A percentile compares a stretch with the other conserved stretches of the same genome.
phyloP scores from a whole-genome alignment of 371 early-diverging fungal genomes.

The Mucor ambiguus region DNA sequence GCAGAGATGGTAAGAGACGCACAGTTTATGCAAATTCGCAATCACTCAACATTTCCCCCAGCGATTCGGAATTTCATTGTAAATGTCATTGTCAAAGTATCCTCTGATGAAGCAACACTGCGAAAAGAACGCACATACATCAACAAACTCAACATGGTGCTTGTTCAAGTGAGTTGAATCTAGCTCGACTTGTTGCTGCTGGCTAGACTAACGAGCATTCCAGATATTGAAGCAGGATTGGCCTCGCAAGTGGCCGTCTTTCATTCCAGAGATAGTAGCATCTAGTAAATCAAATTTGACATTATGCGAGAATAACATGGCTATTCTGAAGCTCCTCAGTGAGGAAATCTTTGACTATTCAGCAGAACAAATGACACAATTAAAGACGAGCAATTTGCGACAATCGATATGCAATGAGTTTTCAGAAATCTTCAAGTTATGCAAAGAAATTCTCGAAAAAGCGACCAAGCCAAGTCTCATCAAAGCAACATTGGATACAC shows the following conservation, averaged over 20 bases:
- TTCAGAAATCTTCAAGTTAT: conserved; percentile 93
- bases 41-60: conserved; percentile 28
- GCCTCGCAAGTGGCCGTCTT: conserved; percentile 99
- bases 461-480: conserved; percentile 89
- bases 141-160: conserved; percentile 90
- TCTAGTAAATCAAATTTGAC: conserved; percentile 90
- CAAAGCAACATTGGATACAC: conserved; percentile 89
- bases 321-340: conserved; percentile 94
- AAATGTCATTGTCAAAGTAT: conserved; percentile 82
- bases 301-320: conserved; percentile 99
- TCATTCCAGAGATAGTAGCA: conserved; percentile 98
- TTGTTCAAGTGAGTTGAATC: conserved; percentile 80
- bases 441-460: conserved; percentile 93
- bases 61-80: conserved; percentile 96
- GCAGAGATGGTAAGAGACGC: conserved; percentile 75
- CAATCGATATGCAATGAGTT: conserved; percentile 97
- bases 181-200: neutral
- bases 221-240: conserved; percentile 99
- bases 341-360: conserved; percentile 99
- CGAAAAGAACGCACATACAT: conserved; percentile 75
- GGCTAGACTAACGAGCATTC: neutral
- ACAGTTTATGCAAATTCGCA: neutral
- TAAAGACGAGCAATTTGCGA: conserved; percentile 85
- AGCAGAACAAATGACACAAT: conserved; percentile 97
- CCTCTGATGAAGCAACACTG: conserved; percentile 80